phyloP scores from a whole-genome alignment of 805 yeast species.

The Ogataea trehaloabstinens region DNA sequence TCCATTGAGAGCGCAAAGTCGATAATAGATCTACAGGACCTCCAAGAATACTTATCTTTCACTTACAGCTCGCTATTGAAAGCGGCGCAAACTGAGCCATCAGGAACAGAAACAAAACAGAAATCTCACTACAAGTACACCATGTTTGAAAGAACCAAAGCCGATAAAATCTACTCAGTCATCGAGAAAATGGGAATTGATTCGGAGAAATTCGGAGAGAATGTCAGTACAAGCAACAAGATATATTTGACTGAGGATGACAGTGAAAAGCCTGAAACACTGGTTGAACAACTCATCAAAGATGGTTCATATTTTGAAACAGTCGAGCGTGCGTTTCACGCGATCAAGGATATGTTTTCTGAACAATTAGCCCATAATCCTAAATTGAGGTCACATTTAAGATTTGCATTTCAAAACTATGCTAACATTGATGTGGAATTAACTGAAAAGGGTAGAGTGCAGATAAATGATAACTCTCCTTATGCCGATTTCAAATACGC shows the following conservation, averaged over 20 bases:
- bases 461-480: slow-evolving; percentile 76
- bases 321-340: slow-evolving; percentile 55
- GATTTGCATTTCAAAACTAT: slow-evolving; percentile 58
- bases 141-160: slow-evolving; percentile 63
- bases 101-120: slow-evolving; percentile 21
- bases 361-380: slow-evolving; percentile 83
- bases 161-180: slow-evolving; percentile 61
- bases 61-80: slow-evolving; percentile 59
- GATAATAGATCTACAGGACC: slow-evolving; percentile 81
- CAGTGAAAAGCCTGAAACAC: slow-evolving; percentile 55
- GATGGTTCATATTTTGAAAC: slow-evolving; percentile 52
- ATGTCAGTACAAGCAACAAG: slow-evolving; percentile 63
- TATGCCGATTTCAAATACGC: slow-evolving; percentile 92
- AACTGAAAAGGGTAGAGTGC: slow-evolving; percentile 78
- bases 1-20: slow-evolving; percentile 55
- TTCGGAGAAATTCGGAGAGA: slow-evolving; percentile 81
- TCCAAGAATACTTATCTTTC: slow-evolving; percentile 79
- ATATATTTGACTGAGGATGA: slow-evolving; percentile 73
- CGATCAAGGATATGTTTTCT: slow-evolving; percentile 71
- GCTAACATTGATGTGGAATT: slow-evolving; percentile 70
- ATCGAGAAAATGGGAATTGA: slow-evolving; percentile 72
- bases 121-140: slow-evolving; percentile 62
- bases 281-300: slow-evolving; percentile 41
- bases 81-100: slow-evolving; percentile 32
- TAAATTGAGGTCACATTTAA: slow-evolving; percentile 67